A percentile compares a stretch with the other conserved stretches of the same genome.
These are phyloP conservation scores for Ustilago xerochloae DNA, from an alignment of 1,284 basidiomycete species.

Conservation along the genomic window DNA sequence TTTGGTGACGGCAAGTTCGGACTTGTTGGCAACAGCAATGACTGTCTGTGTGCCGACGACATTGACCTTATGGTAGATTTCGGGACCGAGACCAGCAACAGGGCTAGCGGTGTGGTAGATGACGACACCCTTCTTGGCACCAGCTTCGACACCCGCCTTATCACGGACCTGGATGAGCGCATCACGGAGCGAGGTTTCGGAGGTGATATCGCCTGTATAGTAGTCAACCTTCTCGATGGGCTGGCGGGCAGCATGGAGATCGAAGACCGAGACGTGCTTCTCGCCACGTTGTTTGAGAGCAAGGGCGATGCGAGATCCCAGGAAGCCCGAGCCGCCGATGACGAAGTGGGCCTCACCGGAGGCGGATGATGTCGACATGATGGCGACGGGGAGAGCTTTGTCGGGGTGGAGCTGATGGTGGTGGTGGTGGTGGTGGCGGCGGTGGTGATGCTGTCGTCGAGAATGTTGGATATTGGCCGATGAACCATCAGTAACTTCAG, in stretches of 20 bases:
- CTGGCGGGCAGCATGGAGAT: conserved; percentile 50
- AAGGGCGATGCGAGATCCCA: conserved; percentile 63
- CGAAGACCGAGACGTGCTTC: conserved; percentile 60
- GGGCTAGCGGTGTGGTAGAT: conserved; percentile 97
- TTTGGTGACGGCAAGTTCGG: conserved; percentile 76
- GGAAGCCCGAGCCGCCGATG: conserved; percentile 66
- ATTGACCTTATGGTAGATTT: conserved; percentile 91
- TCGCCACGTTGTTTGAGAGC: conserved; percentile 64
- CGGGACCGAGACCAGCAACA: conserved; percentile 74
- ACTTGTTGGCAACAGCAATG: conserved; percentile 78
- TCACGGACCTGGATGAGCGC: conserved; percentile 47
- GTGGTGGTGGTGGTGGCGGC: background rate
- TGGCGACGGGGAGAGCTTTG: too few relatives aligned
- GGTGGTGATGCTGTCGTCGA: background rate
- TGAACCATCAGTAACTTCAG: background rate
- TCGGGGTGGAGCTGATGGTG: too few relatives aligned
- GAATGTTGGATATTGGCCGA: background rate
- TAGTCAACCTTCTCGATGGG: conserved; percentile 59
- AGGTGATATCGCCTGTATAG: conserved; percentile 64
- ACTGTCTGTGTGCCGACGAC: conserved; percentile 89
- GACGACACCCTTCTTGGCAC: conserved; percentile 42
- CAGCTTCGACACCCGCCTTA: conserved; percentile 42
- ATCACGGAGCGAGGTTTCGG: conserved; percentile 35
- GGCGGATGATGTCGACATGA: conserved; percentile 60
- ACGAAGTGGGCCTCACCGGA: conserved; percentile 65